These are phyloP conservation scores for Aspergillus sp. DNA, from an alignment of 2,329 filamentous ascomycete genomes.

Conservation along the genomic window DNA sequence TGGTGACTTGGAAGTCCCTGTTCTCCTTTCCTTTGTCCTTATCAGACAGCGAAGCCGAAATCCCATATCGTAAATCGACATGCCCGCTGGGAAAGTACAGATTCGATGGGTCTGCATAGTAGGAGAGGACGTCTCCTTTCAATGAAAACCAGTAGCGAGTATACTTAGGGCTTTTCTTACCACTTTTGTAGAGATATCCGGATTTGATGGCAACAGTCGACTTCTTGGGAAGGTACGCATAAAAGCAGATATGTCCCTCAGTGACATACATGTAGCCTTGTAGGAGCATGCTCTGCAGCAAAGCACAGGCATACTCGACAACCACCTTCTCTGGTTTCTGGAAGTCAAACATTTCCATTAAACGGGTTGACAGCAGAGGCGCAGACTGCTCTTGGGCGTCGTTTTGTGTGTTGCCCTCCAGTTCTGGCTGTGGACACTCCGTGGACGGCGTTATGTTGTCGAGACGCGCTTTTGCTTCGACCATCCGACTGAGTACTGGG, in stretches of 20 bases:
- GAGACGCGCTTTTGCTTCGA: slow-evolving; percentile 63
- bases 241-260: slow-evolving; percentile 87
- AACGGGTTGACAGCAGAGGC: slow-evolving; percentile 58
- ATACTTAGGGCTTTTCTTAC: slow-evolving; percentile 79
- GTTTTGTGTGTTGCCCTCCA: slow-evolving; percentile 43
- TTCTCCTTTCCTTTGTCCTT: slow-evolving; percentile 66
- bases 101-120: slow-evolving; percentile 76
- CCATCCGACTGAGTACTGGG: slow-evolving; percentile 70
- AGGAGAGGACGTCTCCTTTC: slow-evolving; percentile 85
- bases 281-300: slow-evolving; percentile 82
- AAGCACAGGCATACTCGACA: slow-evolving; percentile 86
- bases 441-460: slow-evolving; percentile 17
- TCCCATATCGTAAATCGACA: slow-evolving; percentile 85
- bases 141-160: slow-evolving; percentile 89
- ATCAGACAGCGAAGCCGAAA: slow-evolving; percentile 72
- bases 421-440: slow-evolving; percentile 14
- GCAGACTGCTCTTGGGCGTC: slow-evolving; percentile 38
- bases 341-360: slow-evolving; percentile 83
- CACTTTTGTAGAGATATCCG: slow-evolving; percentile 80
- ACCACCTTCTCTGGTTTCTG: slow-evolving; percentile 76
- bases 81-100: slow-evolving; percentile 88
- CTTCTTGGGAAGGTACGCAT: slow-evolving; percentile 93
- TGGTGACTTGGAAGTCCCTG: slow-evolving; percentile 71
- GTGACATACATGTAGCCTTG: slow-evolving; percentile 97
- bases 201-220: slow-evolving; percentile 73